A percentile compares a stretch with the other conserved stretches of the same genome.
These are phyloP conservation scores for Trypanosoma mega DNA, from an alignment of 208 protist genomes.

Conservation along the genomic window DNA sequence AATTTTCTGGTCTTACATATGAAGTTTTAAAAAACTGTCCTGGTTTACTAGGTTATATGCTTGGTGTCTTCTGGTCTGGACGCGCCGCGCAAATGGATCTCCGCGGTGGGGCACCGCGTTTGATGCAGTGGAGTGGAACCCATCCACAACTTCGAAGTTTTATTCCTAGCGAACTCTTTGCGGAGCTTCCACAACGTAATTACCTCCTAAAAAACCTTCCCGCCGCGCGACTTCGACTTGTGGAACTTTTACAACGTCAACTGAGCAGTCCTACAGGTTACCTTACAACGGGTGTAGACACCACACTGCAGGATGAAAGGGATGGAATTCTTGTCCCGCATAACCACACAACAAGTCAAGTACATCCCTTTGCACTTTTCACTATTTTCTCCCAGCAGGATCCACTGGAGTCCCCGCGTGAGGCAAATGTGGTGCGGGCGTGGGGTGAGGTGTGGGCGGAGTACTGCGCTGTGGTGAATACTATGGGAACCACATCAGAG, in stretches of 20 bases:
- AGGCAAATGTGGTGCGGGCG: conserved; percentile 62
- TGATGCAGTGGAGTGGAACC: conserved; percentile 48
- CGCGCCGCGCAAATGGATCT: conserved; percentile 54
- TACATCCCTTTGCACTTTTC: conserved; percentile 82
- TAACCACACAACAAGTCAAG: conserved; percentile 71
- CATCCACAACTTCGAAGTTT: conserved; percentile 47
- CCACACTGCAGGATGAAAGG: conserved; percentile 51
- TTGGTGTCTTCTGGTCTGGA: conserved; percentile 69
- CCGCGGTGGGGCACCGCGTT: conserved; percentile 32
- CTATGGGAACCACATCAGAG: conserved; percentile 60
- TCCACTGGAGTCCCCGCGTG: conserved; percentile 46
- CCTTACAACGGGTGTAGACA: conserved; percentile 73
- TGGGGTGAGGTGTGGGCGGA: conserved; percentile 88
- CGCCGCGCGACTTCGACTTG: conserved; percentile 58
- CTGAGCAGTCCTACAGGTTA: conserved; percentile 76
- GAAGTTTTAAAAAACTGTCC: conserved; percentile 81
- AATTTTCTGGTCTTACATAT: conserved; percentile 79
- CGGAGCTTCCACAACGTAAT: conserved; percentile 68
- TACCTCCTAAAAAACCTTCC: conserved; percentile 61
- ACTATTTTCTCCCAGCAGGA: conserved; percentile 76
- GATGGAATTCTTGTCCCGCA: conserved; percentile 64
- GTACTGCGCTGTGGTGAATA: conserved; percentile 58
- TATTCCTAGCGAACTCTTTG: conserved; percentile 69
- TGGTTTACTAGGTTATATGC: conserved; percentile 59
- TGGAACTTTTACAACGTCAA: conserved; percentile 81